Evolutionary conservation across 441 rosid species (phyloP).

Genomic region (Croton setiger): DNA sequence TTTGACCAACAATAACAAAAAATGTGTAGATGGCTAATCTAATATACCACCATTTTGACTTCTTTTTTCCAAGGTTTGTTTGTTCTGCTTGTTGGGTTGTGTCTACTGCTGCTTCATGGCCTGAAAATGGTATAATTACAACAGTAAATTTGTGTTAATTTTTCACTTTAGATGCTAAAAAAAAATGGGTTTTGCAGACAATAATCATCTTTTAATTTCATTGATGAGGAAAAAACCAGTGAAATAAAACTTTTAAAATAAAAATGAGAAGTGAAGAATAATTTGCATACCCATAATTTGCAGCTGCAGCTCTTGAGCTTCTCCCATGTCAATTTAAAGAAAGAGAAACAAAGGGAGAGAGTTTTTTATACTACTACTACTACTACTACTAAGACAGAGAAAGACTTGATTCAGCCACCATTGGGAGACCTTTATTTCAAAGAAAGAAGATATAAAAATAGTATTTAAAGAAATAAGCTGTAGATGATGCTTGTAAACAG

Average conservation of each 20-base stretch:
- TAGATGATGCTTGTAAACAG: not conserved
- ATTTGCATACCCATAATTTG: constrained; percentile 23
- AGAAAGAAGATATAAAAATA: no score
- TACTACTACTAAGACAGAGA: no score
- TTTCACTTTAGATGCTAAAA: no score
- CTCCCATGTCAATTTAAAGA: constrained; percentile 23
- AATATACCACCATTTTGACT: no score
- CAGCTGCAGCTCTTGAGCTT: constrained; percentile 23
- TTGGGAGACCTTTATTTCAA: no score
- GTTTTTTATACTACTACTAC: no score
- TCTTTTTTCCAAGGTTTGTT: constrained; percentile 6
- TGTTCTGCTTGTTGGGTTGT: constrained; percentile 7
- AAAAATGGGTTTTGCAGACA: no score
- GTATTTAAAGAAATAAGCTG: no score
- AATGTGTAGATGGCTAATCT: no score
- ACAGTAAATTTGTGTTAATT: no score
- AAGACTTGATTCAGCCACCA: no score
- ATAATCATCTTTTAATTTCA: not conserved
- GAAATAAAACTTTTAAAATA: not conserved
- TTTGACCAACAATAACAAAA: no score
- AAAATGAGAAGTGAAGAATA: not conserved
- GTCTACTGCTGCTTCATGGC: constrained; percentile 18
- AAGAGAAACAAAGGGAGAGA: not conserved
- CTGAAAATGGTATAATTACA: constrained; percentile 5
- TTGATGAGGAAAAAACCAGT: not conserved